These are phyloP conservation scores for Mychonastes homosphaera DNA, from an alignment of 139 green algal genomes.

Conservation along the genomic window DNA sequence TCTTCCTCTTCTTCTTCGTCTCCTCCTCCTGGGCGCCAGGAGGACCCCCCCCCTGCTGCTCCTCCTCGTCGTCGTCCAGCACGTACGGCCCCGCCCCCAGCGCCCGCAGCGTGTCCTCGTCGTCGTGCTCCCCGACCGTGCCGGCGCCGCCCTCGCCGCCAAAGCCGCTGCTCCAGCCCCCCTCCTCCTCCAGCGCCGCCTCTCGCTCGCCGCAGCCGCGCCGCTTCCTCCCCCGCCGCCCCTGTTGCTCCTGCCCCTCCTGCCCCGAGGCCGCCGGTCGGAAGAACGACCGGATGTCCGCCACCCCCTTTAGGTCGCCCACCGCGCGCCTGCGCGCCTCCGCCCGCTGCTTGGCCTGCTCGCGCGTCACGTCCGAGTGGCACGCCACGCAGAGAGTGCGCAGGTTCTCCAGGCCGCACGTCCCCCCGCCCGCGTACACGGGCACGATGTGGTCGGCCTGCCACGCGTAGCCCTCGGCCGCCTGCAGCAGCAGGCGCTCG, in stretches of 20 bases:
- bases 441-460: constrained; percentile 79
- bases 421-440: constrained; percentile 73
- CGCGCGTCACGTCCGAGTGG: constrained; percentile 33
- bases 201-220: background rate
- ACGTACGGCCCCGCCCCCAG: no score
- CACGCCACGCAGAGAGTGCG: constrained; percentile 77
- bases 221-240: background rate
- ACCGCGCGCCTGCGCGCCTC: constrained; percentile 26
- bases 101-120: background rate
- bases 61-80: no score
- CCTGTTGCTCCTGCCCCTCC: background rate
- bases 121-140: no score
- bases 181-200: background rate
- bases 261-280: background rate
- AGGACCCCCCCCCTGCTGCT: no score
- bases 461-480: constrained; percentile 70
- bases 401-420: constrained; percentile 82
- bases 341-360: constrained; percentile 30
- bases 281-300: constrained; percentile 36
- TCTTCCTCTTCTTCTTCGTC: no score
- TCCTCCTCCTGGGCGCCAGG: no score
- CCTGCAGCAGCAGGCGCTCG: constrained; percentile 2
- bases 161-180: no score
- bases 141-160: no score
- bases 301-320: no score